Evolutionary conservation across 139 green algal genomes (phyloP).

Genomic region (Volvox africanus): DNA sequence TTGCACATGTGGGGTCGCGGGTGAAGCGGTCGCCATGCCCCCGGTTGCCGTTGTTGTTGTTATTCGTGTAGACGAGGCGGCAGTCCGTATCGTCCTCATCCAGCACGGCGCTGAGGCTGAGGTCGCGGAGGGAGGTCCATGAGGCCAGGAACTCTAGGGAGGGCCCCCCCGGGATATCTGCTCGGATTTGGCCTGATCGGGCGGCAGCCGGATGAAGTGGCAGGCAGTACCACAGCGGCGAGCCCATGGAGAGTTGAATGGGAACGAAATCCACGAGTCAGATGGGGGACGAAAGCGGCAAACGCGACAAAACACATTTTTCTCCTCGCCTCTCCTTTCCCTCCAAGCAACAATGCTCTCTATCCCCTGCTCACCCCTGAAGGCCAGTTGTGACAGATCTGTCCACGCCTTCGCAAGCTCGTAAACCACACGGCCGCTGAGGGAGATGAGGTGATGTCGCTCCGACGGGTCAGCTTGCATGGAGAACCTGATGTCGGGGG

Average conservation of each 20-base stretch:
- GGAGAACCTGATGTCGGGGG: conserved; percentile 1
- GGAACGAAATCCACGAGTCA: not conserved
- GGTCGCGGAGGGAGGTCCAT: conserved; percentile 34
- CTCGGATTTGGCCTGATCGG: not conserved
- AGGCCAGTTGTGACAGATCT: not conserved
- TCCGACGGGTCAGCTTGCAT: conserved; percentile 7
- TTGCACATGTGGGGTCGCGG: not conserved
- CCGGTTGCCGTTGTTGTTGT: not conserved
- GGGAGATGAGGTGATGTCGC: conserved; percentile 4
- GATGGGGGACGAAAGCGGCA: not conserved
- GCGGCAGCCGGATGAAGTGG: not conserved
- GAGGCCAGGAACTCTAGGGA: not conserved
- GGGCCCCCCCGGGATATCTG: not conserved
- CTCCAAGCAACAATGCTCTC: not conserved
- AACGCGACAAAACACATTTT: not conserved
- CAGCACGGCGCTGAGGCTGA: not conserved
- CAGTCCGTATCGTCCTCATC: not conserved
- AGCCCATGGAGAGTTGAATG: too few relatives aligned
- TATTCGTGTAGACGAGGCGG: too few relatives aligned
- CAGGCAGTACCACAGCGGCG: not conserved
- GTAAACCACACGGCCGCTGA: not conserved
- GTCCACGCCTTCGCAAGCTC: not conserved
- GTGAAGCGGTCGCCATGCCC: not conserved
- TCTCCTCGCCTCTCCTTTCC: not conserved
- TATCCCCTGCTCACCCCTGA: conserved; percentile 9